These are phyloP conservation scores for Lentinula guzmanii DNA, from an alignment of 768 basidiomycete species.

Conservation along the genomic window DNA sequence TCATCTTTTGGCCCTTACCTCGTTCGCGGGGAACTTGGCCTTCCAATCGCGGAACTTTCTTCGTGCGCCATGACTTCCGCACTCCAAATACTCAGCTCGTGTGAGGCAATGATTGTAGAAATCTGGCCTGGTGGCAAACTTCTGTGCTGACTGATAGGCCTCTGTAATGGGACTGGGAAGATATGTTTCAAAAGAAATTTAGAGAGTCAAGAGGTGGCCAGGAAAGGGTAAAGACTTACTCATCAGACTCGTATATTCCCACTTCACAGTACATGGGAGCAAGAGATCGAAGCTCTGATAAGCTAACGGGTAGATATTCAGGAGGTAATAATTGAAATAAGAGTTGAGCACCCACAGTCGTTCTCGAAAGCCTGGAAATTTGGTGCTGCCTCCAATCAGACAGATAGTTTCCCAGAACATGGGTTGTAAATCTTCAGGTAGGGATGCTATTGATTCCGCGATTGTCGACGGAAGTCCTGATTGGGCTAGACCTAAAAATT, in stretches of 20 bases:
- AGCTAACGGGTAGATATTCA: conserved; percentile 6
- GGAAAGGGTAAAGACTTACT: conserved; percentile 44
- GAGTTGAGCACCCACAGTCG: conserved; percentile 57
- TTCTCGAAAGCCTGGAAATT: conserved; percentile 65
- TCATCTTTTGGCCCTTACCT: background rate
- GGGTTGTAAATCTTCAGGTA: conserved; percentile 79
- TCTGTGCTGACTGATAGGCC: conserved; percentile 54
- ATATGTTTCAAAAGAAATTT: conserved; percentile 5
- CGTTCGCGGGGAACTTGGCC: background rate
- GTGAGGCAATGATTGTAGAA: conserved; percentile 58
- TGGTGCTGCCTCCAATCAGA: conserved; percentile 78
- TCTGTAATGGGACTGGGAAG: conserved; percentile 55
- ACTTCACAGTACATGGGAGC: conserved; percentile 83
- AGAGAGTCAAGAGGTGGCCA: background rate
- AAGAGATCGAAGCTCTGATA: conserved; percentile 64
- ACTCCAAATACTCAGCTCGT: conserved; percentile 79
- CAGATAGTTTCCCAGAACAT: conserved; percentile 97
- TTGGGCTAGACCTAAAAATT: conserved; percentile 66
- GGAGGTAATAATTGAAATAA: conserved; percentile 8
- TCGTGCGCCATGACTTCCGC: conserved; percentile 69
- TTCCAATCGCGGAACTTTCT: conserved; percentile 71
- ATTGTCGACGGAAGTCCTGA: conserved; percentile 74
- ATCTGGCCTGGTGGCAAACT: conserved; percentile 47
- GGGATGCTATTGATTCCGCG: conserved; percentile 64
- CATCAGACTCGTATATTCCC: conserved; percentile 58